Evolutionary conservation across 2,329 filamentous ascomycete species (phyloP).

Genomic region (Lasiodiplodia theobromae): DNA sequence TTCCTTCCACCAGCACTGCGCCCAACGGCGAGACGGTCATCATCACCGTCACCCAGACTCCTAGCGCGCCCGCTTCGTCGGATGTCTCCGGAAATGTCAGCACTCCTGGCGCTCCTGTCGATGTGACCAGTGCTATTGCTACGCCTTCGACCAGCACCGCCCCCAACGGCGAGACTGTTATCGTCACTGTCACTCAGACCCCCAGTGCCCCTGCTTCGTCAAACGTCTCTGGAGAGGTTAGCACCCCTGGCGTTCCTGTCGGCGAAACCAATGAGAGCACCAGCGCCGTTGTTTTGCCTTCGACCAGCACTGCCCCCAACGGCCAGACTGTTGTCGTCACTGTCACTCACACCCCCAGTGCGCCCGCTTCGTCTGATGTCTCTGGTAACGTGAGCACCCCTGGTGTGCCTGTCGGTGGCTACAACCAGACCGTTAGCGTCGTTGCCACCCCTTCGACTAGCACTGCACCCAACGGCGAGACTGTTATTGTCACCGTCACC

Average conservation of each 20-base stretch:
- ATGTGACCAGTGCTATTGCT: not conserved
- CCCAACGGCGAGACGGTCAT: slow-evolving; percentile 15
- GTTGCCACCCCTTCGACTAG: not conserved
- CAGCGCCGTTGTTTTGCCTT: not conserved
- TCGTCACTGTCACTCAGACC: slow-evolving; percentile 7
- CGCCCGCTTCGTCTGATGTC: not conserved
- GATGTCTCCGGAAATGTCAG: not conserved
- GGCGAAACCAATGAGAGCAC: not conserved
- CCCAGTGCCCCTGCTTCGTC: not conserved
- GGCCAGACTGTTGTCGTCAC: slow-evolving; percentile 9
- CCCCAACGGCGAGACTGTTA: slow-evolving; percentile 11
- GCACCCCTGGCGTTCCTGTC: not conserved
- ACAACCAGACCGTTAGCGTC: slow-evolving; percentile 4
- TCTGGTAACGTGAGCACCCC: slow-evolving; percentile 26
- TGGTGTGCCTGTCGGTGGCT: slow-evolving; percentile 33
- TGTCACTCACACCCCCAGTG: not conserved
- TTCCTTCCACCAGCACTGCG: not conserved
- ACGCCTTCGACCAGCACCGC: slow-evolving; percentile 5
- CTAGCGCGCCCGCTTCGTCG: not conserved
- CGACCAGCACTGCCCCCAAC: not conserved
- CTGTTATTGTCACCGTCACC: slow-evolving; percentile 1
- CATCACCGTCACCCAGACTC: slow-evolving; percentile 1
- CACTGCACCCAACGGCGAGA: not conserved
- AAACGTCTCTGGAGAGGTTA: not conserved
- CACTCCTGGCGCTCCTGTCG: slow-evolving; percentile 1